Evolutionary conservation across 768 basidiomycete species (phyloP), one percentile per base, ranked within the genome.

Genomic region (Tylopilus vinaceipallidus): DNA sequence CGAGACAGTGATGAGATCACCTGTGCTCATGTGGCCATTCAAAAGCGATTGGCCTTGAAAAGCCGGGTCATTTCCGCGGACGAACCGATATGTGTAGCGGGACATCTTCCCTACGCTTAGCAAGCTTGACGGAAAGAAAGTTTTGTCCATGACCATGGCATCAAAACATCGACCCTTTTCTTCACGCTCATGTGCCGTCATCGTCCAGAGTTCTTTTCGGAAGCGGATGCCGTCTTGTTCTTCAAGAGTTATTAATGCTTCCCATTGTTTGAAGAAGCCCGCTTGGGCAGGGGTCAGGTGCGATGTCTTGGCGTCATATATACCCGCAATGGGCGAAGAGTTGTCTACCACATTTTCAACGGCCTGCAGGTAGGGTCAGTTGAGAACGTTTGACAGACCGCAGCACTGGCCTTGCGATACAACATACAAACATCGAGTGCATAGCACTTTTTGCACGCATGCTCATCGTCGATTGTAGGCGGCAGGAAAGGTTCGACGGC

Each of bases 141-240:
- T 63, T 11, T 51, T 52, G 53, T 83, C 80, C 32, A 97, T 66
- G 29, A 82, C 63, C 95, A 98, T 95, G 39, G 79, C 73, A 33
- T 79, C 74, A 57, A 98, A 90, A 62, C 94, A 97, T 54, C 94
- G 75, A 3, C 97, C 97, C 35, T 79, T 80, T 47, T 71, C 77
- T 66, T 93, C 90, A 47, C 97, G 78, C 59, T 94, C 85, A 16
- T 67, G 71, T 0, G 92, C 91, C 6, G 79, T 79, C 78, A 95
- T 81, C 0, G 90, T 94, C 97, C 97, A 99, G 9, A 98, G 73
- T 59, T 99, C 95, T 56, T 88, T 90, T 64, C 83, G 83, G 72
- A 91, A 94, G 17, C 89, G 78, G 10, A 86, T 71, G 13, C 89
- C 73, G 55, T 97, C 95, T 49, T 86, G 84, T 64, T 98, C 97